These are phyloP conservation scores for Cytospora chrysosperma DNA, from an alignment of 2,329 filamentous ascomycete genomes.

Conservation along the genomic window DNA sequence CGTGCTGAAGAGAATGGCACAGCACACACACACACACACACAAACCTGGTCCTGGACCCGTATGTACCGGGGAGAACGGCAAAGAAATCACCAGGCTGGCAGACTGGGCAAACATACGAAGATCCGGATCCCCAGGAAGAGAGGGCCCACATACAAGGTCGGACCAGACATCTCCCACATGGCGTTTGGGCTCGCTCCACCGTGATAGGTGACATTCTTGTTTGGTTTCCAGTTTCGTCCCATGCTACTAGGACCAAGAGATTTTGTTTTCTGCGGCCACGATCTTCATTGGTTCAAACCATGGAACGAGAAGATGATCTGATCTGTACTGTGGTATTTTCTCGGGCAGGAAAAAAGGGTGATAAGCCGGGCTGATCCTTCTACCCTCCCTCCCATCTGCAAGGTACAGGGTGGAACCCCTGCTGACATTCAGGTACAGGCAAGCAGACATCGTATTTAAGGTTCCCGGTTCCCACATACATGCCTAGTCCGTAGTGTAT, in stretches of 20 bases:
- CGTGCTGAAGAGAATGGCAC: neutral
- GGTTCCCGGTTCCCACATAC: neutral
- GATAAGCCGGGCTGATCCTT: slow-evolving; percentile 22
- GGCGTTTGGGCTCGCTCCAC: neutral
- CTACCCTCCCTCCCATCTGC: slow-evolving; percentile 10
- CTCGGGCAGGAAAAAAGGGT: neutral
- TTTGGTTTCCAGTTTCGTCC: neutral
- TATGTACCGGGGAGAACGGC: slow-evolving; percentile 3
- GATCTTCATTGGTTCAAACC: neutral
- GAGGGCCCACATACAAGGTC: neutral
- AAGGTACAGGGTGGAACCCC: slow-evolving; percentile 24
- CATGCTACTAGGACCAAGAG: slow-evolving; percentile 4
- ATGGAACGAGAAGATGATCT: neutral
- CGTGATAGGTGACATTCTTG: neutral
- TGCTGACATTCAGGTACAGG: slow-evolving; percentile 21
- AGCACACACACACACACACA: no score
- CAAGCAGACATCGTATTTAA: slow-evolving; percentile 20
- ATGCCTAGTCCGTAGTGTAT: no score
- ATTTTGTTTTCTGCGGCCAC: neutral
- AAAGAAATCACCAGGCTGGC: neutral
- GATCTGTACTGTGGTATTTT: neutral
- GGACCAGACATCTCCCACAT: neutral
- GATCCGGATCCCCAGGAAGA: neutral
- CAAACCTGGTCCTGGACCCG: neutral
- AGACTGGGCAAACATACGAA: neutral